These are phyloP conservation scores for Wolfiporia cocos DNA, from an alignment of 1,284 basidiomycete species.

Conservation along the genomic window DNA sequence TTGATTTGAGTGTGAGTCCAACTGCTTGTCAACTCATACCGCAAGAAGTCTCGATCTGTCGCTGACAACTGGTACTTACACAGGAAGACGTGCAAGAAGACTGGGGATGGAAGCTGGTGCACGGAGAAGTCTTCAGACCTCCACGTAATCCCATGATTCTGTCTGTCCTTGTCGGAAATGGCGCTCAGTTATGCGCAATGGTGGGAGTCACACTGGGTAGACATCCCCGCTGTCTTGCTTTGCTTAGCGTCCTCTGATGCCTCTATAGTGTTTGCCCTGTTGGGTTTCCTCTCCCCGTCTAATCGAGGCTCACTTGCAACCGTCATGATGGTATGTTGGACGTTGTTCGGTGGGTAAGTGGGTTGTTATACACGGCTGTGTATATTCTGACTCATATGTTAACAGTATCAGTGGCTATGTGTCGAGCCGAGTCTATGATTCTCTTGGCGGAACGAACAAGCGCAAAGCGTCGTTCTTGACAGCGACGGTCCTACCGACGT, in stretches of 20 bases:
- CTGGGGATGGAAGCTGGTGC: constrained; percentile 97
- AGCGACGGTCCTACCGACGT: constrained; percentile 86
- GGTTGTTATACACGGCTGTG: neutral
- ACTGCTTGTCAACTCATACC: constrained; percentile 4
- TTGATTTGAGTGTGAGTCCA: constrained; percentile 75
- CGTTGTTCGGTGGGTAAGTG: constrained; percentile 78
- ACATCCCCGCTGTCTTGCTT: no score
- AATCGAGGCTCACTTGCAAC: constrained; percentile 94
- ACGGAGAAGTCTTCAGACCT: constrained; percentile 93
- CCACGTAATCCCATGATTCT: constrained; percentile 78
- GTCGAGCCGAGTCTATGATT: constrained; percentile 79
- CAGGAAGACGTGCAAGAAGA: constrained; percentile 97
- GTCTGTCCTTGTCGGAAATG: constrained; percentile 86
- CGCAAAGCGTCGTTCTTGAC: constrained; percentile 85
- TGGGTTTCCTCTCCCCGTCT: constrained; percentile 96
- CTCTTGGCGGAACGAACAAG: constrained; percentile 77
- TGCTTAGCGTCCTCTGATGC: no score
- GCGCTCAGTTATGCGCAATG: constrained; percentile 88
- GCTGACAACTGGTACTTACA: no score
- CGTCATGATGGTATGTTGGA: constrained; percentile 96
- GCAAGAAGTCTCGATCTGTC: constrained; percentile 2
- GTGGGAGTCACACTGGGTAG: constrained; percentile 79
- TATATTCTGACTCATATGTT: neutral
- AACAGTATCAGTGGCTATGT: constrained; percentile 83
- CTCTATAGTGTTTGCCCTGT: constrained; percentile 81